phyloP scores from a whole-genome alignment of 179 eudicot species.

The Beta corolliflora region DNA sequence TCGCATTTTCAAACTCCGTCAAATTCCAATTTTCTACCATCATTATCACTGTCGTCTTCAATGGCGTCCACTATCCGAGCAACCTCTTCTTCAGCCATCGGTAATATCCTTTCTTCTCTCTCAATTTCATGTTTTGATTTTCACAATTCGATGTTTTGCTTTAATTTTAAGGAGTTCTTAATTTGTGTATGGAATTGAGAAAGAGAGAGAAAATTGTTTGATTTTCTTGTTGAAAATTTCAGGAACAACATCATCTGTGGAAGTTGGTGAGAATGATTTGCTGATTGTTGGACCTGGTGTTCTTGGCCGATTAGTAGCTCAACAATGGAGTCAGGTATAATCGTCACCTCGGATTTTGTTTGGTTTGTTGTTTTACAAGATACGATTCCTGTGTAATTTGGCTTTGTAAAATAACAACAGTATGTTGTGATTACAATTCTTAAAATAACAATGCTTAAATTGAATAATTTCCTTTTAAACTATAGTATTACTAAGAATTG shows the following conservation, averaged over 20 bases:
- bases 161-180: not conserved
- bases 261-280: conserved; percentile 59
- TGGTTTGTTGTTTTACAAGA: not conserved
- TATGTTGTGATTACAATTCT: too few relatives aligned
- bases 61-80: conserved; percentile 18
- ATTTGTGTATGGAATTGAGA: too few relatives aligned
- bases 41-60: not conserved
- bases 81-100: conserved; percentile 13
- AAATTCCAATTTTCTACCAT: conserved; percentile 5
- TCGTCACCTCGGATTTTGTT: not conserved
- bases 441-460: too few relatives aligned
- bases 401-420: too few relatives aligned
- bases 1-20: not conserved
- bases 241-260: conserved; percentile 36
- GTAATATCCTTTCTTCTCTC: conserved; percentile 1
- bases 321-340: conserved; percentile 71
- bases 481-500: too few relatives aligned
- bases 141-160: not conserved
- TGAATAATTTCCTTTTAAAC: too few relatives aligned
- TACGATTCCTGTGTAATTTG: not conserved
- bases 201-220: too few relatives aligned
- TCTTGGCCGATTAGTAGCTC: conserved; percentile 80
- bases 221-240: not conserved
- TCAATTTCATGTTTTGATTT: not conserved
- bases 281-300: conserved; percentile 92